Evolutionary conservation across 495 filamentous ascomycete species (phyloP).

Genomic region (Umbilicaria muhlenbergii): DNA sequence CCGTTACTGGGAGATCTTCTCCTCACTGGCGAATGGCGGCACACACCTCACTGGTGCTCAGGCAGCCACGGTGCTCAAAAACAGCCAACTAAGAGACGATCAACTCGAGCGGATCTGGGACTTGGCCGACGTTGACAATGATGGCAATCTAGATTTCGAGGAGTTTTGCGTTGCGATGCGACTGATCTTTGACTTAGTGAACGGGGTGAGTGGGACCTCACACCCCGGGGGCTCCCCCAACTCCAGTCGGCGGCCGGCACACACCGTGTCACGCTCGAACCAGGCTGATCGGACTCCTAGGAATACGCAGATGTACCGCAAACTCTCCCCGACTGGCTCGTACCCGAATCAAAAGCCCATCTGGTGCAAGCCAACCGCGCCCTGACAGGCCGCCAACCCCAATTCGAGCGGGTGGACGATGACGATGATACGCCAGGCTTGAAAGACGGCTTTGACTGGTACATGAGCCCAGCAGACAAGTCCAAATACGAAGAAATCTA

Average conservation of each 20-base stretch:
- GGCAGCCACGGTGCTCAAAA: slow-evolving; percentile 88
- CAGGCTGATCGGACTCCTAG: slow-evolving; percentile 22
- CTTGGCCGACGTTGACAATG: slow-evolving; percentile 87
- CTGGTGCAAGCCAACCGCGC: slow-evolving; percentile 81
- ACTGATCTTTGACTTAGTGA: slow-evolving; percentile 89
- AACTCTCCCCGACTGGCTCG: slow-evolving; percentile 82
- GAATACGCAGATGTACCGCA: slow-evolving; percentile 76
- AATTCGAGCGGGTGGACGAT: slow-evolving; percentile 63
- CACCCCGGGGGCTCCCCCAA: neutral
- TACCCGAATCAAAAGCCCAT: slow-evolving; percentile 92
- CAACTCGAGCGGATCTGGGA: slow-evolving; percentile 97
- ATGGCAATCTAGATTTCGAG: slow-evolving; percentile 95
- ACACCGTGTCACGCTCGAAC: neutral
- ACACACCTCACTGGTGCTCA: slow-evolving; percentile 76
- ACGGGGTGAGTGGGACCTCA: slow-evolving; percentile 49
- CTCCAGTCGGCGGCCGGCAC: neutral
- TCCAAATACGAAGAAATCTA: slow-evolving; percentile 94
- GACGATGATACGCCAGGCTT: slow-evolving; percentile 70
- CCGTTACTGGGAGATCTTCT: slow-evolving; percentile 98
- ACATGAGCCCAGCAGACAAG: slow-evolving; percentile 86
- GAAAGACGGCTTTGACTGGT: slow-evolving; percentile 98
- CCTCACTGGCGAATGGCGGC: slow-evolving; percentile 62
- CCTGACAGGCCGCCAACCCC: slow-evolving; percentile 52
- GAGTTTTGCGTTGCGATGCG: slow-evolving; percentile 99
- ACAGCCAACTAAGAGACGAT: slow-evolving; percentile 81